Conservation (phyloP, 139 green algal genomes). For the Picochlorum sp. region DNA sequence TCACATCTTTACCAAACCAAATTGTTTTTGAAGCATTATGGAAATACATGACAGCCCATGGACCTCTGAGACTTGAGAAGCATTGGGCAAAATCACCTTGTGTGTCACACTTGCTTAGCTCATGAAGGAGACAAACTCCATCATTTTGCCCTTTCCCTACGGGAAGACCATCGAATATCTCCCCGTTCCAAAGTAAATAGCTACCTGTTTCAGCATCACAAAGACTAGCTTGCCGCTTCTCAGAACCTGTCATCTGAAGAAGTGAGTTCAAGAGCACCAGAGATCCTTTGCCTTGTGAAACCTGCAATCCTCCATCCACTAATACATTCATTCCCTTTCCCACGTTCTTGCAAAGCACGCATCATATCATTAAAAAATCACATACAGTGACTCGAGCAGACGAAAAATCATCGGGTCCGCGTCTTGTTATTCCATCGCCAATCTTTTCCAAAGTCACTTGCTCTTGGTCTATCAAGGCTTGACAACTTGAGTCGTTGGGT, state of each 20-base stretch:
- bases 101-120: slow-evolving; percentile 4
- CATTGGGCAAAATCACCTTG: slow-evolving; percentile 3
- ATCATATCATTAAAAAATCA: too few relatives aligned
- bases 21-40: slow-evolving; percentile 30
- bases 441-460: too few relatives aligned
- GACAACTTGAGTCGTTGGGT: too few relatives aligned
- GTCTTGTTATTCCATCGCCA: too few relatives aligned
- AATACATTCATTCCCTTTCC: neutral
- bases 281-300: neutral
- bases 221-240: neutral
- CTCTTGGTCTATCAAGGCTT: too few relatives aligned
- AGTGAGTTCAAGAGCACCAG: slow-evolving; percentile 33
- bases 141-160: slow-evolving; percentile 38
- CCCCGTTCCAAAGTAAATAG: slow-evolving; percentile 64
- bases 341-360: too few relatives aligned
- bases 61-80: slow-evolving; percentile 46
- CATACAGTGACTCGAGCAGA: too few relatives aligned
- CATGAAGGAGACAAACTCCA: slow-evolving; percentile 24
- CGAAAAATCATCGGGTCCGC: too few relatives aligned
- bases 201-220: slow-evolving; percentile 21
- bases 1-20: slow-evolving; percentile 61
- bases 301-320: neutral
- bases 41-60: slow-evolving; percentile 76
- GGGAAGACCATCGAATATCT: slow-evolving; percentile 50
- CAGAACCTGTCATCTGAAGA: slow-evolving; percentile 54